A percentile compares a stretch with the other conserved stretches of the same genome.
These are phyloP conservation scores for Datura wrightii DNA, from an alignment of 257 asterid genomes.

Conservation along the genomic window DNA sequence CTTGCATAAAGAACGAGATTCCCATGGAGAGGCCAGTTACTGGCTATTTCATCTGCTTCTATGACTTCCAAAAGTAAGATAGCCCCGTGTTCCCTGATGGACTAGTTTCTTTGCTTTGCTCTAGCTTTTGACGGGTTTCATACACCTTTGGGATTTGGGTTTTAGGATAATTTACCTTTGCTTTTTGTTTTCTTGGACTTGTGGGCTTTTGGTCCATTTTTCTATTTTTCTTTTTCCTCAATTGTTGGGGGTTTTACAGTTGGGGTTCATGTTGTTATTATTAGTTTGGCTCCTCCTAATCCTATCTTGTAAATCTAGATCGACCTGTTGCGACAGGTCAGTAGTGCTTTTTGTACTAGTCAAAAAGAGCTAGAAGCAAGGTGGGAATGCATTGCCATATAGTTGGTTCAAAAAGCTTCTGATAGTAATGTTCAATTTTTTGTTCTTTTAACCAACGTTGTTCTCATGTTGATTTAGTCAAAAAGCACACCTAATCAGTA, in stretches of 20 bases:
- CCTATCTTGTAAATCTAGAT: constrained; percentile 43
- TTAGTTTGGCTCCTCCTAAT: constrained; percentile 29
- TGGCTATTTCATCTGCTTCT: background rate
- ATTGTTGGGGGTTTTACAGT: background rate
- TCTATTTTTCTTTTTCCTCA: background rate
- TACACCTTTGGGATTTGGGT: constrained; percentile 40
- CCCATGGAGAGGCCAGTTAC: background rate
- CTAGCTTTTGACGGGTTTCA: constrained; percentile 44
- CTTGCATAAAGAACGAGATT: background rate
- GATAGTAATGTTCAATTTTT: background rate
- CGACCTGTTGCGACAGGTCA: background rate
- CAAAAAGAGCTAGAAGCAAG: constrained; percentile 42
- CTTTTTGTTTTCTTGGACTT: background rate
- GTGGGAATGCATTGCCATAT: constrained; percentile 40
- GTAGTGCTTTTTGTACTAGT: constrained; percentile 28
- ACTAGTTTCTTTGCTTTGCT: constrained; percentile 34
- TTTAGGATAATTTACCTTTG: constrained; percentile 32
- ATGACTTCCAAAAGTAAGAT: constrained; percentile 12
- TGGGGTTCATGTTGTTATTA: constrained; percentile 27
- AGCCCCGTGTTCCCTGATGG: constrained; percentile 42
- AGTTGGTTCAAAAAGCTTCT: constrained; percentile 18
- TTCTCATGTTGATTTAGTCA: background rate
- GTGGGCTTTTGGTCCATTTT: constrained; percentile 19
- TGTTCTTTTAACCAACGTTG: background rate
- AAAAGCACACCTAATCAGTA: background rate